Evolutionary conservation across 805 yeast species (phyloP).

Genomic region (Allodekkera sacchari): DNA sequence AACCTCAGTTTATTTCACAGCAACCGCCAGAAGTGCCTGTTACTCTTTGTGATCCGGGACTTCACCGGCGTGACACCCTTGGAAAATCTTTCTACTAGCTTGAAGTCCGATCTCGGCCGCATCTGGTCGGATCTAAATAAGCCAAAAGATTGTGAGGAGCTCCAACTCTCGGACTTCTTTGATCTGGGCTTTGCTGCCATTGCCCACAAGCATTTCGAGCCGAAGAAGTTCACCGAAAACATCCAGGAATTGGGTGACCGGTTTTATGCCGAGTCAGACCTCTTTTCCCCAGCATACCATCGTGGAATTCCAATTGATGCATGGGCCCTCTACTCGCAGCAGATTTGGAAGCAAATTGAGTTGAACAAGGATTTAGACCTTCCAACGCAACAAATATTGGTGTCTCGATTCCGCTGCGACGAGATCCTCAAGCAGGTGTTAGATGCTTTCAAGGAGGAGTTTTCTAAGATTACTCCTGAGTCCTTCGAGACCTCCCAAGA

Average conservation of each 20-base stretch:
- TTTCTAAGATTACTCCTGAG: slow-evolving; percentile 17
- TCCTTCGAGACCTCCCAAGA: slow-evolving; percentile 12
- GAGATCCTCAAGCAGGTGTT: slow-evolving; percentile 61
- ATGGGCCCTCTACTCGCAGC: slow-evolving; percentile 86
- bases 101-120: slow-evolving; percentile 60
- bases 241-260: slow-evolving; percentile 57
- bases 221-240: slow-evolving; percentile 57
- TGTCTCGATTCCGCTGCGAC: slow-evolving; percentile 90
- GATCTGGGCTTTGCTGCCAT: slow-evolving; percentile 76
- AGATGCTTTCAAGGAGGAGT: slow-evolving; percentile 32
- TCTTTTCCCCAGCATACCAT: slow-evolving; percentile 67
- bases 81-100: slow-evolving; percentile 56
- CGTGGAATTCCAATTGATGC: slow-evolving; percentile 90
- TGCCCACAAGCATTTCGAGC: slow-evolving; percentile 78
- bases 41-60: slow-evolving; percentile 87
- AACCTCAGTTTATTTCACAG: slow-evolving; percentile 78
- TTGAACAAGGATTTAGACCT: slow-evolving; percentile 87
- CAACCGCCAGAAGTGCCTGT: slow-evolving; percentile 45
- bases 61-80: slow-evolving; percentile 84
- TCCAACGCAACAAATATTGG: slow-evolving; percentile 93
- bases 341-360: slow-evolving; percentile 93
- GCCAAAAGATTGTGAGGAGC: slow-evolving; percentile 53
- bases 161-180: slow-evolving; percentile 65
- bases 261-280: slow-evolving; percentile 33
- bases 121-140: slow-evolving; percentile 76